Conservation (phyloP, 371 early-diverging fungal genomes). For the Mycotypha africana region DNA sequence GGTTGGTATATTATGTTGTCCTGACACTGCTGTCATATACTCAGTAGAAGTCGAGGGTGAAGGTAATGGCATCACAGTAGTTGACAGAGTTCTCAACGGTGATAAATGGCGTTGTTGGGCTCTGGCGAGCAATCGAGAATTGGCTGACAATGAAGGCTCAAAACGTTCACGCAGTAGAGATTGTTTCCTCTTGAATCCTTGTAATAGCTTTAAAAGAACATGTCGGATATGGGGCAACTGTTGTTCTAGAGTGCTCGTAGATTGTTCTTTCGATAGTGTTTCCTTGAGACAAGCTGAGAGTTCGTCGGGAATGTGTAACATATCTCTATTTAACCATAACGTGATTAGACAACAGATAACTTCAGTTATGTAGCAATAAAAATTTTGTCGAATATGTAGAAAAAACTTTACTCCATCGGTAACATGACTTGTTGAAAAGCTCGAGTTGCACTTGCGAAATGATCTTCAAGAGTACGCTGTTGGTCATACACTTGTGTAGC, state of each 20-base stretch:
- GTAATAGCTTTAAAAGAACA: constrained; percentile 46
- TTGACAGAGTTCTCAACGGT: background rate
- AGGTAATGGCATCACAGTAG: background rate
- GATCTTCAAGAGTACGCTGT: constrained; percentile 35
- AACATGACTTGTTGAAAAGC: constrained; percentile 43
- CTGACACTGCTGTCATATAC: too few relatives aligned
- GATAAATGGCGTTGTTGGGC: background rate
- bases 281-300: constrained; percentile 39
- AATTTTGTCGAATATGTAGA: background rate
- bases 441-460: constrained; percentile 39
- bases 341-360: too few relatives aligned
- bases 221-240: constrained; percentile 53
- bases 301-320: constrained; percentile 46
- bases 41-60: background rate
- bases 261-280: constrained; percentile 42
- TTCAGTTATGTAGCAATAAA: background rate
- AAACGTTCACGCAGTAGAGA: constrained; percentile 31
- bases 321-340: constrained; percentile 34
- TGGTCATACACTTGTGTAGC: constrained; percentile 46
- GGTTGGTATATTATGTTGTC: too few relatives aligned
- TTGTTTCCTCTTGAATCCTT: constrained; percentile 51
- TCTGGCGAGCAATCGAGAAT: background rate
- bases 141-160: constrained; percentile 5
- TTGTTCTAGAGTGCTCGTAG: constrained; percentile 40
- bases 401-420: constrained; percentile 39